Base-by-base conservation (phyloP, 805 yeast species). In the Barnettozyma sucrosica region DNA sequence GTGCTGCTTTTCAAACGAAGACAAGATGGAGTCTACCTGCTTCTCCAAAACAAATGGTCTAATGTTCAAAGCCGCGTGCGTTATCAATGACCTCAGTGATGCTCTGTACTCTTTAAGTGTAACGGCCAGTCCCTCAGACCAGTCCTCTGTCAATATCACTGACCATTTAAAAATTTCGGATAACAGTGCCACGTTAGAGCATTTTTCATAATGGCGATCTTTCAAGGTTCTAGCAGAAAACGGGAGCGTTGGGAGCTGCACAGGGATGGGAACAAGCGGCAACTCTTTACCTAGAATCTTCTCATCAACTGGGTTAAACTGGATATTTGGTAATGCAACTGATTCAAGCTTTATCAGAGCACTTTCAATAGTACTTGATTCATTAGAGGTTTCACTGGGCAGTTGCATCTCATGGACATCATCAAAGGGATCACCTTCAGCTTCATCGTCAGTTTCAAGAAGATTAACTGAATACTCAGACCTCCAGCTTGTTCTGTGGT, bases 111-210 rank as follows among this genome's bases (percentile, higher is more conserved):
- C 85, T 13, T 68, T 61, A 33, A 67, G 68, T 2, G 80, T 68
- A n/a, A 82, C 72, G 8, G 66, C 57, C 57, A 64, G 71, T 44
- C 73, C 79, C 41, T 75, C 77, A 18, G 76, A 69, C 85, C 86
- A 81, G 21, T 66, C 68, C 26, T 65, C 64, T 44, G 78, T 66
- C 26, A 74, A 66, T 45, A 72, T 66, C 7, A 66, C 41, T 32
- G 81, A 74, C 87, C 87, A 81, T 26, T 63, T 57, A 55, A 76
- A 80, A 4, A 81, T 64, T 18, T 68, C 69, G 0, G 75, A 71
- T 13, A 82, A 52, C 0, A 75, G 67, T 65, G 75, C 72, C 3
- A 80, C 72, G 32, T 64, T 63, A 3, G 59, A 57, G 53, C 85
- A 80, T 21, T 65, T 68, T 10, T 73, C 59, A 45, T 79, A 70